Percentiles rank a stretch among this genome's conserved stretches.
Evolutionary conservation across 2,329 filamentous ascomycete genomes (phyloP).

Genomic region (Cytospora piceicola): DNA sequence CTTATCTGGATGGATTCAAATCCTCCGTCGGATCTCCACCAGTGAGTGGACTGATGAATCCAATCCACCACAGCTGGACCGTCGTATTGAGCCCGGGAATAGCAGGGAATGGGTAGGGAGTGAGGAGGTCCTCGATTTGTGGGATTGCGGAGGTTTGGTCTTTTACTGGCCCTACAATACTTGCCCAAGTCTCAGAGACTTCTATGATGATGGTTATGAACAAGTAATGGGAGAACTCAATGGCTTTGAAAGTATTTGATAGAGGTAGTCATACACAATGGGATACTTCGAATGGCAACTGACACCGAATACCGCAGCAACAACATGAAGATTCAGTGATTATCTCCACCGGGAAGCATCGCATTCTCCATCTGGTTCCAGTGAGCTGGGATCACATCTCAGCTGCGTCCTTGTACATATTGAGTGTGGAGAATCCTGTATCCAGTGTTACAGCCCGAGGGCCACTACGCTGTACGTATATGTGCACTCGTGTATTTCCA

Average conservation of each 20-base stretch:
- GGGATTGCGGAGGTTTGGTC: neutral
- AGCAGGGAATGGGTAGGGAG: neutral
- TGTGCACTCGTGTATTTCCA: too few species aligned
- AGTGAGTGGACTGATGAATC: slow-evolving; percentile 1
- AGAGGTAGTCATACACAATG: neutral
- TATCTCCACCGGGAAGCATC: neutral
- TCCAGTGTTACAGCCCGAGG: too few species aligned
- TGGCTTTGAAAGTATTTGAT: neutral
- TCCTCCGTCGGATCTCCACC: slow-evolving; percentile 15
- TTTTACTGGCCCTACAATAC: neutral
- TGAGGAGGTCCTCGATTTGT: neutral
- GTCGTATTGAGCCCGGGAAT: neutral
- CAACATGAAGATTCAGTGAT: too few species aligned
- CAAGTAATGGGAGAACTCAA: neutral
- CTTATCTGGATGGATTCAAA: slow-evolving; percentile 16
- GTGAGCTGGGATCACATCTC: neutral
- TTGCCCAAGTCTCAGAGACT: neutral
- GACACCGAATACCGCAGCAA: too few species aligned
- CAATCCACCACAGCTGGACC: neutral
- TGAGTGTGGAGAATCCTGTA: too few species aligned
- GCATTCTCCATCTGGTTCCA: neutral
- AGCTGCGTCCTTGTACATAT: neutral
- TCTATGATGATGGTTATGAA: neutral
- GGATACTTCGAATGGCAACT: neutral
- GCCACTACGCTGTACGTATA: too few species aligned